phyloP scores from a whole-genome alignment of 1,284 basidiomycete genomes.

The Papiliotrema fonsecae region DNA sequence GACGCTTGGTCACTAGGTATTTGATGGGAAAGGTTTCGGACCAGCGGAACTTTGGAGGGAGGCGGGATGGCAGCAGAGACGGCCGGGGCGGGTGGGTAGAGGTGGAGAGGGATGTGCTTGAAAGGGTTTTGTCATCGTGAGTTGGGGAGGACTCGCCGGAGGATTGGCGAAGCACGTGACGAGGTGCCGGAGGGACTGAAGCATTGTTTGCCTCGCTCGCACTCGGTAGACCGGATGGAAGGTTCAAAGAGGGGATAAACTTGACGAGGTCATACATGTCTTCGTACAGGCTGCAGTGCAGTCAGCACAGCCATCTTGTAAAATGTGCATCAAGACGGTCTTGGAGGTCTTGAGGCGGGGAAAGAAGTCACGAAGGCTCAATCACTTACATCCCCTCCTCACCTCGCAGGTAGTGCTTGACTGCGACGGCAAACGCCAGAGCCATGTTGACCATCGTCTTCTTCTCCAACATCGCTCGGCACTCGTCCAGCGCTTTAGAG shows the following conservation, averaged over 20 bases:
- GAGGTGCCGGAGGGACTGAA: conserved; percentile 9
- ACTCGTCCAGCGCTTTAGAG: conserved; percentile 48
- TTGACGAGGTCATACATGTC: conserved; percentile 42
- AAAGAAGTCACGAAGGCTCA: neutral
- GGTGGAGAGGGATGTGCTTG: conserved; percentile 2
- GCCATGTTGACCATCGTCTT: conserved; percentile 67
- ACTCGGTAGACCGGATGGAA: conserved; percentile 30
- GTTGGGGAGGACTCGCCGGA: neutral
- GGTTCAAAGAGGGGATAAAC: conserved; percentile 36
- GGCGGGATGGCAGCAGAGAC: conserved; percentile 51
- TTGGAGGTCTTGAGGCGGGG: neutral
- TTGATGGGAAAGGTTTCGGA: conserved; percentile 67
- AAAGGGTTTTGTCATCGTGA: neutral
- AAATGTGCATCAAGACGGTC: neutral
- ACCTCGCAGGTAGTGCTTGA: conserved; percentile 54
- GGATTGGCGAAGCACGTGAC: conserved; percentile 9
- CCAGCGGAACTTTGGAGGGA: conserved; percentile 60
- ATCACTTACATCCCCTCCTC: conserved; percentile 57
- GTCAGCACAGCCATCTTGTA: neutral
- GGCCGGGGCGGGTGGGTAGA: conserved; percentile 5
- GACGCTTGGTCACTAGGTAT: conserved; percentile 50
- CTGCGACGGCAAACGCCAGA: conserved; percentile 54
- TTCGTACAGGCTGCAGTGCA: conserved; percentile 40
- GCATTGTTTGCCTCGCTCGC: conserved; percentile 25
- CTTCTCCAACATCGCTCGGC: conserved; percentile 61